Percentiles rank a stretch among this genome's conserved stretches.
phyloP scores from a whole-genome alignment of 225 moss, liverwort and hornwort species.

The Neckera pumila region DNA sequence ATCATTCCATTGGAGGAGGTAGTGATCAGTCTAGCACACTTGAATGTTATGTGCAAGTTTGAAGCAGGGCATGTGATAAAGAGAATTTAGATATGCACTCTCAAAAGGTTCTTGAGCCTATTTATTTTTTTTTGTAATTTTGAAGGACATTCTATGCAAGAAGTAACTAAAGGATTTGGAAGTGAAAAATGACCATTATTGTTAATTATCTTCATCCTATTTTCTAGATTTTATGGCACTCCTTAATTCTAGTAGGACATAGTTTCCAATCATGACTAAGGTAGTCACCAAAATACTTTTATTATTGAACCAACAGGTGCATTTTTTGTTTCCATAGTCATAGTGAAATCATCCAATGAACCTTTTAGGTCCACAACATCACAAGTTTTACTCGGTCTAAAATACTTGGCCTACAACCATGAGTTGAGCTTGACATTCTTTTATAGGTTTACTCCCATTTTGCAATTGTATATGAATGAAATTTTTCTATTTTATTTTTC shows the following conservation, averaged over 20 bases:
- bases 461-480: not conserved
- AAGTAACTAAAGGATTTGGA: not conserved
- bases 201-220: not conserved
- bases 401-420: not conserved
- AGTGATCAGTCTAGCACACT: no score
- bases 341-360: not conserved
- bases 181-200: not conserved
- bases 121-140: not conserved
- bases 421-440: not conserved
- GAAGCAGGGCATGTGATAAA: not conserved
- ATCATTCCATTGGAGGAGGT: no score
- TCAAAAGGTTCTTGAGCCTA: not conserved
- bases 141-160: not conserved
- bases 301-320: not conserved
- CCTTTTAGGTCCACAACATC: rapidly evolving
- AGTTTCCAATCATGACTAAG: rapidly evolving
- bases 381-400: not conserved
- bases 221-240: not conserved
- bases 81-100: not conserved
- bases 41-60: not conserved
- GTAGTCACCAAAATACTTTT: not conserved
- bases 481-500: not conserved
- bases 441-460: rapidly evolving
- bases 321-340: not conserved
- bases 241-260: rapidly evolving